Conservation (phyloP, 2,329 filamentous ascomycete species). For the Arthrobotrys musiformis region DNA sequence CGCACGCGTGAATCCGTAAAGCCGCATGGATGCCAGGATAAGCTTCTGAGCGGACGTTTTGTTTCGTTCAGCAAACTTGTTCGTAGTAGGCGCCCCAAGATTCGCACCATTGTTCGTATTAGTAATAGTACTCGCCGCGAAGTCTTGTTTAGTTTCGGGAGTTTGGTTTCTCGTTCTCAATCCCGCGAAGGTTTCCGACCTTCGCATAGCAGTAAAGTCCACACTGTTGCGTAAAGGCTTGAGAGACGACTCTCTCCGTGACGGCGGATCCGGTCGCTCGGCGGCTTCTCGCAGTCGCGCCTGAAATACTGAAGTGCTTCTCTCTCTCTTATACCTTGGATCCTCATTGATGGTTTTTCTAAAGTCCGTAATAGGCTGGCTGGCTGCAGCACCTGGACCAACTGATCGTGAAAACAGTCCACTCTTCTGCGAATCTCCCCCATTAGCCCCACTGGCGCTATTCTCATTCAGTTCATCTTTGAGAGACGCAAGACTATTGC, state of each 20-base stretch:
- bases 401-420: constrained; percentile 32
- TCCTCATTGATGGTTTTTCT: constrained; percentile 37
- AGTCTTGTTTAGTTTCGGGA: constrained; percentile 30
- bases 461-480: constrained; percentile 29
- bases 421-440: constrained; percentile 34
- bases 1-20: constrained; percentile 47
- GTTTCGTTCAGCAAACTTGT: constrained; percentile 41
- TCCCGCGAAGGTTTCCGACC: constrained; percentile 32
- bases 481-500: constrained; percentile 33
- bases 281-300: constrained; percentile 39
- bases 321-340: constrained; percentile 14
- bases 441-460: background rate
- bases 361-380: constrained; percentile 9
- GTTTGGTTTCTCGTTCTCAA: constrained; percentile 9
- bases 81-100: background rate
- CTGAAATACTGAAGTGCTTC: constrained; percentile 31
- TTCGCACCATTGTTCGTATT: background rate
- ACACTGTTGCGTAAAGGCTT: constrained; percentile 21
- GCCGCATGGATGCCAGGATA: constrained; percentile 45
- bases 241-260: constrained; percentile 21
- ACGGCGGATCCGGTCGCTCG: constrained; percentile 5
- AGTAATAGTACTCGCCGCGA: background rate
- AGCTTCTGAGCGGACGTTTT: constrained; percentile 34
- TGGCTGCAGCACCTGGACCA: background rate
- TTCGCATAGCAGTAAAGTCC: constrained; percentile 18